Conservation (phyloP, 1,284 basidiomycete species). For the Apiotrichum veenhuisii region DNA sequence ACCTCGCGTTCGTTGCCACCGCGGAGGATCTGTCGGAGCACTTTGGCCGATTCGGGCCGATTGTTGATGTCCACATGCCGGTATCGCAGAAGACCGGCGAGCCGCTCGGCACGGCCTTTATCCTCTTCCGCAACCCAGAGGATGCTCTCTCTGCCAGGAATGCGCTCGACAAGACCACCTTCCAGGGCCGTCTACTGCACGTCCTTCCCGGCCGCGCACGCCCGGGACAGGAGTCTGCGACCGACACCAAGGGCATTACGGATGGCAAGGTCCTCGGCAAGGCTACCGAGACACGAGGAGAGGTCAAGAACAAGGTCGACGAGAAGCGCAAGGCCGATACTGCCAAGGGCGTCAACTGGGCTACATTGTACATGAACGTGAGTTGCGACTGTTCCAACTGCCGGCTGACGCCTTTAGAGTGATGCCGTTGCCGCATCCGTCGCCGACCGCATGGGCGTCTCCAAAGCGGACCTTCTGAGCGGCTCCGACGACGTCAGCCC, state of each 20-base stretch:
- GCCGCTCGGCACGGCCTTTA: conserved; percentile 65
- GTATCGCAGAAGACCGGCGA: conserved; percentile 70
- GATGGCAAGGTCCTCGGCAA: conserved; percentile 47
- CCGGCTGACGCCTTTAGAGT: conserved; percentile 56
- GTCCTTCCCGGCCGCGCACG: conserved; percentile 64
- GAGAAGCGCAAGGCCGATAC: conserved; percentile 68
- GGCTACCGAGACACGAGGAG: conserved; percentile 57
- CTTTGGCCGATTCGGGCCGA: conserved; percentile 66
- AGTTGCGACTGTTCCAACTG: conserved; percentile 44
- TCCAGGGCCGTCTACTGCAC: conserved; percentile 89
- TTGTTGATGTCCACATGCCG: conserved; percentile 81
- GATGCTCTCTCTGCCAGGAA: conserved; percentile 73
- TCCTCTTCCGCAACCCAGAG: conserved; percentile 65
- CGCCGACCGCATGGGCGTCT: conserved; percentile 72
- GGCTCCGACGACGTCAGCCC: conserved; percentile 50
- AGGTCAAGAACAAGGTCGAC: conserved; percentile 62
- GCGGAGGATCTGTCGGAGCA: conserved; percentile 66
- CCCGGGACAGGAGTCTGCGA: conserved; percentile 61
- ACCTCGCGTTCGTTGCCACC: conserved; percentile 79
- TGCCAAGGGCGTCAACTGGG: conserved; percentile 90
- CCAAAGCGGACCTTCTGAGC: conserved; percentile 75
- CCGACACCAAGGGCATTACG: conserved; percentile 42
- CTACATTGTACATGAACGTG: conserved; percentile 95
- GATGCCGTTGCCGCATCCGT: conserved; percentile 82
- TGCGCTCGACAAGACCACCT: conserved; percentile 75